Base-by-base conservation (phyloP, 2,329 filamentous ascomycete genomes). In the Metarhizium rileyi region DNA sequence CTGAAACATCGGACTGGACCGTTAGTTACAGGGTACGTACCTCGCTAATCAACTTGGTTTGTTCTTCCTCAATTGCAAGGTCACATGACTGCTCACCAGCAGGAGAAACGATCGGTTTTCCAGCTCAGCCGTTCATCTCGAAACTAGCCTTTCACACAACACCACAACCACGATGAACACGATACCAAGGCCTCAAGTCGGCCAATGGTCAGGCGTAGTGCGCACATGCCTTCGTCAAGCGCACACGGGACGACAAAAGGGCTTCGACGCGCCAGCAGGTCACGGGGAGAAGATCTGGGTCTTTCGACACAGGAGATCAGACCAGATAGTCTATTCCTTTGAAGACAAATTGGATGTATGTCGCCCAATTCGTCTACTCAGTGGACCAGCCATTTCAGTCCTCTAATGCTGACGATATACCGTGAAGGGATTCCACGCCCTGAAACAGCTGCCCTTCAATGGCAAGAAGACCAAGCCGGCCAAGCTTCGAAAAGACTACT, bases 401-500 rank as follows among this genome's bases (percentile, higher is more conserved):
- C 23, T 5, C 20, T n/a, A 26, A 30, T 22, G n/a, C 23, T 25
- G 18, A 20, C 25, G 30, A 12, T 2, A 6, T 14, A 4, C 20
- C 8, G 10, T 14, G 38, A 12, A 71, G 69, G 65, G 61, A 22
- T 57, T 70, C 56, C 70, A 71, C 52, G 69, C 71, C 44, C 65
- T 81, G 55, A 71, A 74, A 58, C 79, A 83, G 60, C 64, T 86
- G 52, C 76, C 79, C 44, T 86, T 77, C 69, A 80, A 81, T 55
- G 82, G 81, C 66, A 86, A 85, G 63, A 84, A 86, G 66, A 74
- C 78, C 44, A 76, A 78, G 55, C 81, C 81, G 2, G 63, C 75
- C 48, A 79, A 78, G 58, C 68, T 86, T 36, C 80, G 83, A 51
- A 83, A 81, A 64, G 83, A 86, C 68, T 78, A 81, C 66, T 86